Base-by-base conservation (phyloP, 352 stramenopile species). In the Pythium apleroticum region DNA sequence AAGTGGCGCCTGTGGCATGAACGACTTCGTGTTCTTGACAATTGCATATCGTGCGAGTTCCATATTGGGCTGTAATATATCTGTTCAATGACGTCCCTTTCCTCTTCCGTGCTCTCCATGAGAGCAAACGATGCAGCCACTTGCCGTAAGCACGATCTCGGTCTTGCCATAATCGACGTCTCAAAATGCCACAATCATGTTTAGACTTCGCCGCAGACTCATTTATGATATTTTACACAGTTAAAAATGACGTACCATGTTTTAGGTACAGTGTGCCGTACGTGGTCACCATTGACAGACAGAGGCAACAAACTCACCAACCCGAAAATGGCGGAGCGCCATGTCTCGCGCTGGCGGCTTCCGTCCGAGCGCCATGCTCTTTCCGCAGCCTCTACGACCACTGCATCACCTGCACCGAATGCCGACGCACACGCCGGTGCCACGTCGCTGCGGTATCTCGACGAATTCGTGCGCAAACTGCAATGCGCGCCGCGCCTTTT, bases 381-480 rank as follows among this genome's bases (percentile, higher is more conserved):
- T 33, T 45, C 31, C 0, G 37, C 46, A 19, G 11, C 25, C 7
- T 30, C 22, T 57, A 9, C 33, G 9, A 5, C 30, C 28, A 31
- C 30, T 46, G 15, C n/a, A 22, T 30, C 39, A 46, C 45, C 25
- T 25, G 8, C 24, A 12, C 24, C 22, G 14, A 55, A 20, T 41
- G n/a, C 20, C 20, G 57, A 45, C 15, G 27, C 39, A 50, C 10
- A 0, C 15, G 20, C 45, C 4, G 63, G 70, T 35, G 73, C 69
- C 15, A 71, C 86, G 12, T 93, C 86, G 50, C 58, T 95, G 64
- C 84, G 86, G 12, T 95, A 95, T 60, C 71, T 95, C 63, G 86
- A 95, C 62, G 86, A 95, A 63, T 95, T 95, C 52, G 82, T 95
- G 33, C 82, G 80, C 60, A 86, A 90, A 58, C 53, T 95, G 57